These are phyloP conservation scores for Mycena galopus DNA, from an alignment of 768 basidiomycete species.

Conservation along the genomic window DNA sequence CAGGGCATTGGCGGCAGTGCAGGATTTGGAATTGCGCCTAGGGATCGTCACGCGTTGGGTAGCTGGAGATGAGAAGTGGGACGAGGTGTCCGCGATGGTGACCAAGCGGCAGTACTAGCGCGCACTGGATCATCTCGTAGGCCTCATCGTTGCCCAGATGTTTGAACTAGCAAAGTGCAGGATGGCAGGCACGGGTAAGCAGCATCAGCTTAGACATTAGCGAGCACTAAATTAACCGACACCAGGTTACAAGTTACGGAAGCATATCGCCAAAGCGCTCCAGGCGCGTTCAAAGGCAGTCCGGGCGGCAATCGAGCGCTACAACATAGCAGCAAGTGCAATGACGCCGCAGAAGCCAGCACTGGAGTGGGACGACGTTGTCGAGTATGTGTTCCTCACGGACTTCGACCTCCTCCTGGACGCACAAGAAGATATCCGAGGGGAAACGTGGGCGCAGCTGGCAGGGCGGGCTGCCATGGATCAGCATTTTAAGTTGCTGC, in stretches of 20 bases:
- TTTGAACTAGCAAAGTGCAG: slow-evolving; percentile 21
- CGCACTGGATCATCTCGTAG: slow-evolving; percentile 26
- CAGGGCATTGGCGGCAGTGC: background rate
- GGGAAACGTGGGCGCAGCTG: slow-evolving; percentile 27
- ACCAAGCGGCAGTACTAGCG: background rate
- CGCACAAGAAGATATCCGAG: slow-evolving; percentile 22
- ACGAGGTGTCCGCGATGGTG: background rate
- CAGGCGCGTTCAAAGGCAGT: too few relatives aligned
- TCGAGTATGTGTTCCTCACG: slow-evolving; percentile 36
- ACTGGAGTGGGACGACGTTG: slow-evolving; percentile 40
- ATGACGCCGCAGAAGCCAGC: slow-evolving; percentile 6
- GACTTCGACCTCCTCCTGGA: slow-evolving; percentile 37
- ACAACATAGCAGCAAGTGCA: slow-evolving; percentile 29
- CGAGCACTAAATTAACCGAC: too few relatives aligned
- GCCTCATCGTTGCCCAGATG: slow-evolving; percentile 27
- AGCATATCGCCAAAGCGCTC: slow-evolving; percentile 39
- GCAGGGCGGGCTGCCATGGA: slow-evolving; percentile 31
- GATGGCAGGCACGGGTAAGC: background rate
- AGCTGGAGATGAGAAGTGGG: background rate
- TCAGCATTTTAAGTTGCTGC: slow-evolving; percentile 16
- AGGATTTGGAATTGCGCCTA: background rate
- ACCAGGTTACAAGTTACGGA: slow-evolving; percentile 35
- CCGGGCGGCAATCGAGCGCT: slow-evolving; percentile 23
- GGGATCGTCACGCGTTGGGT: background rate
- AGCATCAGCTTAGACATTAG: background rate